These are phyloP conservation scores for Calonectria fujianensis DNA, from an alignment of 2,329 filamentous ascomycete genomes.

Conservation along the genomic window DNA sequence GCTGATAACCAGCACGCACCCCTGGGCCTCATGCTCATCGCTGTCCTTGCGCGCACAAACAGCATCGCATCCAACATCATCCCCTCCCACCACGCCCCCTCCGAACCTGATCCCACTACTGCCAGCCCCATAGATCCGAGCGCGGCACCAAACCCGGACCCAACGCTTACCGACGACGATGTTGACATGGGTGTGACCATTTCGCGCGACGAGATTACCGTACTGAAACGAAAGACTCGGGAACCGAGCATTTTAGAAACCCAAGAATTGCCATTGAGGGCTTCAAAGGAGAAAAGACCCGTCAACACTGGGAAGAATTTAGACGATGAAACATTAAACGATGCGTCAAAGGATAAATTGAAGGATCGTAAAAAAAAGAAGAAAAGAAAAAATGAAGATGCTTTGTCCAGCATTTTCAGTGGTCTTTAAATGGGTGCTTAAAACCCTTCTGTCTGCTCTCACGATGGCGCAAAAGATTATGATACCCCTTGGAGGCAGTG, in stretches of 20 bases:
- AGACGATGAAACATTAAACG: slow-evolving; percentile 54
- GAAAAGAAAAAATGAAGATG: slow-evolving; percentile 75
- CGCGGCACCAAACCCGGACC: background rate
- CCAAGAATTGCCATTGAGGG: slow-evolving; percentile 25
- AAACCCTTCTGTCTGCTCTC: background rate
- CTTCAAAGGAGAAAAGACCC: background rate
- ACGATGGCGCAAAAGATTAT: slow-evolving; percentile 2
- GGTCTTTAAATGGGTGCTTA: slow-evolving; percentile 62
- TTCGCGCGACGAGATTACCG: slow-evolving; percentile 51
- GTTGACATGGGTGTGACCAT: slow-evolving; percentile 57
- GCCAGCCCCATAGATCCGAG: background rate
- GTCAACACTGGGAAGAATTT: slow-evolving; percentile 37
- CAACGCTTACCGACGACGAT: slow-evolving; percentile 17
- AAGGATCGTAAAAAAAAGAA: slow-evolving; percentile 61
- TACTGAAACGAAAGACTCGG: slow-evolving; percentile 35
- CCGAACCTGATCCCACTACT: background rate
- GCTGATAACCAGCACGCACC: slow-evolving; percentile 84
- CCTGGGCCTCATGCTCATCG: slow-evolving; percentile 81
- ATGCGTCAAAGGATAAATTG: slow-evolving; percentile 53
- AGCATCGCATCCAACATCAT: slow-evolving; percentile 64
- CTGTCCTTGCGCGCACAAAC: slow-evolving; percentile 76
- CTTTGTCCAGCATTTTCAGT: slow-evolving; percentile 84
- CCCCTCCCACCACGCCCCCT: slow-evolving; percentile 43
- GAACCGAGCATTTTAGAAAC: background rate
- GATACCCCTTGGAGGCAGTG: slow-evolving; percentile 7